phyloP scores from a whole-genome alignment of 176 grass and related monocot genomes.

The Bonia amplexicaulis region DNA sequence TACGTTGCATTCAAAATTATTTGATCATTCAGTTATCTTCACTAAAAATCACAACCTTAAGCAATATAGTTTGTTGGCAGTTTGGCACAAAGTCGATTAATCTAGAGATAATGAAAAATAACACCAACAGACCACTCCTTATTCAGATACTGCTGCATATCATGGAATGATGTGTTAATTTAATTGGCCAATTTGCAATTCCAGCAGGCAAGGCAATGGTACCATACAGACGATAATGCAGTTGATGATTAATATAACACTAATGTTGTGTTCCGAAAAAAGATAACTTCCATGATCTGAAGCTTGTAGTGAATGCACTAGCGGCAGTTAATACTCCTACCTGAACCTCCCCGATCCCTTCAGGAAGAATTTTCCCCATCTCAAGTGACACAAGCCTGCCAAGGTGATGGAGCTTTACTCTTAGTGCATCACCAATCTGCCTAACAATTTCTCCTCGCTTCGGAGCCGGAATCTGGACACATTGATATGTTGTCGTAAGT shows the following conservation, averaged over 20 bases:
- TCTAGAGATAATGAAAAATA: neutral
- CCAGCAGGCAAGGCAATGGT: neutral
- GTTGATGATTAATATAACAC: neutral
- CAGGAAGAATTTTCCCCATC: conserved; percentile 99
- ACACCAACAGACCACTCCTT: neutral
- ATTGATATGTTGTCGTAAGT: neutral
- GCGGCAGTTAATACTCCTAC: conserved; percentile 39
- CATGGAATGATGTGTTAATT: neutral
- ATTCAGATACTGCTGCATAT: neutral
- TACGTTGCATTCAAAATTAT: neutral
- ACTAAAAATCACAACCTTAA: neutral
- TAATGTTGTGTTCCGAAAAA: neutral
- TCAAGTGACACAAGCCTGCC: conserved; percentile 94
- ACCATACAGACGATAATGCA: neutral
- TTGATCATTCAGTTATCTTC: neutral
- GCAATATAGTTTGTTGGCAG: neutral
- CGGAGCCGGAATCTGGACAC: conserved; percentile 66
- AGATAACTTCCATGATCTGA: neutral
- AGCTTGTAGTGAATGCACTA: neutral
- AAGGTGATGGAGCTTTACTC: conserved; percentile 78
- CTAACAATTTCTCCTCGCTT: conserved; percentile 98
- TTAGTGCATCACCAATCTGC: conserved; percentile 93
- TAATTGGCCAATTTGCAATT: neutral
- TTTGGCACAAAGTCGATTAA: neutral
- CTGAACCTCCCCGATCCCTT: conserved; percentile 99